These are phyloP conservation scores for Kwoniella heveanensis DNA, from an alignment of 768 basidiomycete genomes.

Conservation along the genomic window DNA sequence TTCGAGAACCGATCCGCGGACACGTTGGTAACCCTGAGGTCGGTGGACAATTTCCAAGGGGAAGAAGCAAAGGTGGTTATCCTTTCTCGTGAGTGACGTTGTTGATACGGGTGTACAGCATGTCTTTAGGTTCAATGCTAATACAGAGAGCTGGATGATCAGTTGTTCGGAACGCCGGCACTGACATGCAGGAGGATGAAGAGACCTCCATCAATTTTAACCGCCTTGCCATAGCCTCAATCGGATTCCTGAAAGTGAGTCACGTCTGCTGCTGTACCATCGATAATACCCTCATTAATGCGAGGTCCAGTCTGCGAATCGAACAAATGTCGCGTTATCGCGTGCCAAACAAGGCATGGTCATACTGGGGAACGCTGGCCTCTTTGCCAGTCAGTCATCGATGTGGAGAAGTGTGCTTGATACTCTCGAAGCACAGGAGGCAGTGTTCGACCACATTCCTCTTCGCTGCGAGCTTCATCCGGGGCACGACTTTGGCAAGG, in stretches of 20 bases:
- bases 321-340: constrained; percentile 66
- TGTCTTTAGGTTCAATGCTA: no score
- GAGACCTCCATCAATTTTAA: neutral
- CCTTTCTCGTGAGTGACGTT: neutral
- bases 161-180: constrained; percentile 71
- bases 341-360: constrained; percentile 74
- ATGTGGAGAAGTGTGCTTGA: neutral
- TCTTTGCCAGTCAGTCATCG: constrained; percentile 8
- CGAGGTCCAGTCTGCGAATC: constrained; percentile 23
- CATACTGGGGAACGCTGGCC: constrained; percentile 67
- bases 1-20: constrained; percentile 58
- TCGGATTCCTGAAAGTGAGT: constrained; percentile 75
- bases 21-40: constrained; percentile 67
- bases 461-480: constrained; percentile 1
- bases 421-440: constrained; percentile 56
- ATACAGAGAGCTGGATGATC: constrained; percentile 73
- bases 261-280: neutral
- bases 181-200: constrained; percentile 21
- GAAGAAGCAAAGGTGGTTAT: constrained; percentile 59
- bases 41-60: constrained; percentile 78
- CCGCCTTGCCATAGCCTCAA: constrained; percentile 46
- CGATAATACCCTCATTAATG: neutral
- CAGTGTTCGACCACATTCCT: constrained; percentile 43
- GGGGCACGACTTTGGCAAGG: neutral
- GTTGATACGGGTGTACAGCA: no score